Conservation (phyloP, 495 filamentous ascomycete species). For the Penicillium verhagenii region DNA sequence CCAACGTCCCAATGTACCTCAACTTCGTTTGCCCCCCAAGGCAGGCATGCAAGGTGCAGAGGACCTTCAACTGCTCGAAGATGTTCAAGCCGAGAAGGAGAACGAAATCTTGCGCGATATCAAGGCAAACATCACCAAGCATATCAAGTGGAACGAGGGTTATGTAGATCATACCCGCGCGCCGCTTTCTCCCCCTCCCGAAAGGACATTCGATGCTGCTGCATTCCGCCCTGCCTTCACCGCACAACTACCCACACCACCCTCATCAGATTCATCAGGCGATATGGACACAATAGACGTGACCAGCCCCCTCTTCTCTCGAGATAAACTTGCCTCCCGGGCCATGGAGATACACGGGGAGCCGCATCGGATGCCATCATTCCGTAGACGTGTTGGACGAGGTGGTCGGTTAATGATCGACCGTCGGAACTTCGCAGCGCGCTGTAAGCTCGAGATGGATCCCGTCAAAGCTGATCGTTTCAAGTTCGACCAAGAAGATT, state of each 20-base stretch:
- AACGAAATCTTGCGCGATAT: constrained; percentile 75
- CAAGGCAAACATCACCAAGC: constrained; percentile 74
- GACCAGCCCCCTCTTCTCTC: constrained; percentile 42
- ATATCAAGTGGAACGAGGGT: constrained; percentile 81
- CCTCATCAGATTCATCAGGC: constrained; percentile 72
- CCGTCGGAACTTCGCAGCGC: constrained; percentile 54
- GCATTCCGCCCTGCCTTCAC: constrained; percentile 75
- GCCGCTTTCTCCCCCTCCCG: constrained; percentile 70
- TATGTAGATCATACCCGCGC: constrained; percentile 80
- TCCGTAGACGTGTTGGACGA: constrained; percentile 69
- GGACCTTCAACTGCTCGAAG: constrained; percentile 74
- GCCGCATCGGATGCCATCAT: constrained; percentile 53
- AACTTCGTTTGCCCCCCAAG: constrained; percentile 67
- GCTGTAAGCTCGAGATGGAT: constrained; percentile 51
- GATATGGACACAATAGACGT: constrained; percentile 50
- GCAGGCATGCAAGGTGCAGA: constrained; percentile 63
- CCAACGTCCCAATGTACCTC: constrained; percentile 55
- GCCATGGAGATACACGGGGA: constrained; percentile 49
- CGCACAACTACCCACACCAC: constrained; percentile 82
- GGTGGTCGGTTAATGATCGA: constrained; percentile 80
- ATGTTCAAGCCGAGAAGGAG: constrained; percentile 77
- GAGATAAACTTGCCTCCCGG: constrained; percentile 48
- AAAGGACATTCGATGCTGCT: constrained; percentile 54
- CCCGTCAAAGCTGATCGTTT: constrained; percentile 65
- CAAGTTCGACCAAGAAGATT: constrained; percentile 72